Evolutionary conservation across 805 yeast genomes (phyloP).

Genomic region (Metschnikowia chrysomelidarum): DNA sequence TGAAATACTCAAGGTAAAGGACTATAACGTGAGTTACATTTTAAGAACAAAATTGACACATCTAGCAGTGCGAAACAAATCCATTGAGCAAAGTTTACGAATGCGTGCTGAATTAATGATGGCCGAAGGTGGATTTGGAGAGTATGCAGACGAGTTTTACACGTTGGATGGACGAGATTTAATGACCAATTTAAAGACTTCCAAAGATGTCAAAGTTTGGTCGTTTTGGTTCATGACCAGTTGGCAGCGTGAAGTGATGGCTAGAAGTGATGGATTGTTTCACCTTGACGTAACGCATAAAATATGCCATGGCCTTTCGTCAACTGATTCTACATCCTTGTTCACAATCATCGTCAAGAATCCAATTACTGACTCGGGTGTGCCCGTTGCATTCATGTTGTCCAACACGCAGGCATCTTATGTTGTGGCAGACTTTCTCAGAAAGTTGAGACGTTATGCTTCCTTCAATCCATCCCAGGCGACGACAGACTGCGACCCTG

Average conservation of each 20-base stretch:
- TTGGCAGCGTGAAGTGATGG: conserved; percentile 2
- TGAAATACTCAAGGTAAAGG: no score
- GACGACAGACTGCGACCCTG: conserved; percentile 1
- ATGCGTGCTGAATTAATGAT: no score
- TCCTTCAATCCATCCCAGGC: not conserved
- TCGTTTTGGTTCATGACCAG: conserved; percentile 1
- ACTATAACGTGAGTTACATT: no score
- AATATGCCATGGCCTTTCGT: not conserved
- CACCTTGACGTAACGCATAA: not conserved
- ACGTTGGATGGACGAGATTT: no score
- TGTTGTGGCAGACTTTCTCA: not conserved
- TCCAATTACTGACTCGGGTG: not conserved
- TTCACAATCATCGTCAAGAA: conserved; percentile 1
- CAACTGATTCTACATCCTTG: not conserved
- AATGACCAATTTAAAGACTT: no score
- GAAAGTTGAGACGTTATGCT: not conserved
- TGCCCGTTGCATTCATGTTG: conserved; percentile 6
- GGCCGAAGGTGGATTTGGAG: no score
- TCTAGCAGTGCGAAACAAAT: no score
- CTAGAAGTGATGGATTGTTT: not conserved
- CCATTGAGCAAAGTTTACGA: no score
- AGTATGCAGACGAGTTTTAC: no score
- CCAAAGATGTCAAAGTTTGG: not conserved
- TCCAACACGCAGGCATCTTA: conserved; percentile 1
- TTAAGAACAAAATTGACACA: no score